A percentile compares a stretch with the other conserved stretches of the same genome.
Conservation (phyloP, 108 stramenopile genomes). For the Ochromonas danica region DNA sequence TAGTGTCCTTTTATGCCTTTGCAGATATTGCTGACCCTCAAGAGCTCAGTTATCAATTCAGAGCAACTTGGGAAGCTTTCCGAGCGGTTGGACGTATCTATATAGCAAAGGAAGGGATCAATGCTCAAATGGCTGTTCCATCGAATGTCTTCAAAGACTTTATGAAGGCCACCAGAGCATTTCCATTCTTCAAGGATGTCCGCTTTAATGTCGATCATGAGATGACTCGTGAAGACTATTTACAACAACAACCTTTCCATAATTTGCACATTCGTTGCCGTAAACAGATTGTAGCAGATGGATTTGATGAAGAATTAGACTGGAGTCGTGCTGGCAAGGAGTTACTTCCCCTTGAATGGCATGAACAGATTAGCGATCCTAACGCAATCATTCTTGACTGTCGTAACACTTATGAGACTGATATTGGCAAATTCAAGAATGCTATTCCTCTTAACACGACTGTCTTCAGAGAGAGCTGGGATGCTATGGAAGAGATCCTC, state of each 20-base stretch:
- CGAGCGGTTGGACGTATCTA: constrained; percentile 83
- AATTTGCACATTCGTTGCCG: constrained; percentile 82
- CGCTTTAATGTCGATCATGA: constrained; percentile 36
- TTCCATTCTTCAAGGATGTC: neutral
- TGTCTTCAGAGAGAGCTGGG: constrained; percentile 85
- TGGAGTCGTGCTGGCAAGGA: constrained; percentile 82
- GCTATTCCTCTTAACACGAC: constrained; percentile 81
- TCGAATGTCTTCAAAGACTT: constrained; percentile 33
- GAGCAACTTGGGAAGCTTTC: constrained; percentile 72
- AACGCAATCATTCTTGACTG: constrained; percentile 59
- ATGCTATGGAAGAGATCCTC: constrained; percentile 70
- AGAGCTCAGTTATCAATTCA: neutral
- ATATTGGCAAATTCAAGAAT: constrained; percentile 81
- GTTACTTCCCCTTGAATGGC: constrained; percentile 89
- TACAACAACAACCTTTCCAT: constrained; percentile 69
- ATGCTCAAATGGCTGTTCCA: constrained; percentile 96
- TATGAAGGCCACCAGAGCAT: neutral
- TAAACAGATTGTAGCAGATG: constrained; percentile 90
- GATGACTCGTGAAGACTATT: constrained; percentile 46
- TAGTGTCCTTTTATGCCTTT: constrained; percentile 56
- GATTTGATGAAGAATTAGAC: constrained; percentile 69
- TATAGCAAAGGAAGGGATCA: constrained; percentile 87
- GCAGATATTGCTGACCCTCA: constrained; percentile 28
- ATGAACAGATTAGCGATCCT: constrained; percentile 60
- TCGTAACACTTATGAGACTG: constrained; percentile 83